Conservation (phyloP, 805 yeast species). For the Sporopachydermia quercuum region DNA sequence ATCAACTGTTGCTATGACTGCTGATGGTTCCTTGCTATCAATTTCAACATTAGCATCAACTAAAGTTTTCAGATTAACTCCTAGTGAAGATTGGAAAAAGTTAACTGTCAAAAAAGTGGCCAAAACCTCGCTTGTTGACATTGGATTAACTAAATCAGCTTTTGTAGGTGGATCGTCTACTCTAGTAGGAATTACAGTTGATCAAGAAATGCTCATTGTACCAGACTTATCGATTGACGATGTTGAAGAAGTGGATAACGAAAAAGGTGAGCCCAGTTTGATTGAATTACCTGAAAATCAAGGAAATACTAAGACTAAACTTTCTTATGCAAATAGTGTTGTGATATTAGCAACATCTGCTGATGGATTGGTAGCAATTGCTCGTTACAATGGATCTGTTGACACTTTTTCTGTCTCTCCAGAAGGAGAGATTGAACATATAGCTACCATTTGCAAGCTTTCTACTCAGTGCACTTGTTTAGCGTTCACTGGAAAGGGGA, state of each 20-base stretch:
- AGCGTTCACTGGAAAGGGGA: conserved; percentile 14
- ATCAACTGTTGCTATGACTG: conserved; percentile 48
- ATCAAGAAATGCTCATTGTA: not conserved
- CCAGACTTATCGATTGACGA: not conserved
- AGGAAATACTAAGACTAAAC: conserved; percentile 12
- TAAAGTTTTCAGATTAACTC: conserved; percentile 51
- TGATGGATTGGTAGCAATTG: conserved; percentile 34
- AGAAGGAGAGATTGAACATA: not conserved
- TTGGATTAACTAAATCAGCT: not conserved
- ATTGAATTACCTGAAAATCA: conserved; percentile 5
- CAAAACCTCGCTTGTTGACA: conserved; percentile 17
- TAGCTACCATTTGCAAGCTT: conserved; percentile 11
- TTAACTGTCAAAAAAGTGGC: conserved; percentile 39
- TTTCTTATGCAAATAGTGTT: not conserved
- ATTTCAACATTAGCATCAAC: conserved; percentile 59
- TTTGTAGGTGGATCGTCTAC: not conserved
- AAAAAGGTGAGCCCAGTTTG: not conserved
- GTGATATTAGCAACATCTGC: conserved; percentile 7
- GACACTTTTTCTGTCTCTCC: conserved; percentile 27
- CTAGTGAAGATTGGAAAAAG: conserved; percentile 19
- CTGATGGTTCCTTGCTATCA: conserved; percentile 48
- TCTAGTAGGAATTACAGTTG: not conserved
- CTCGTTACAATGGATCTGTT: conserved; percentile 52
- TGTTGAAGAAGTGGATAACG: not conserved
- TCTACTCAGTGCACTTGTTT: not conserved